Conservation (phyloP, 2,329 filamentous ascomycete species). For the Ceratocystis albifundus region DNA sequence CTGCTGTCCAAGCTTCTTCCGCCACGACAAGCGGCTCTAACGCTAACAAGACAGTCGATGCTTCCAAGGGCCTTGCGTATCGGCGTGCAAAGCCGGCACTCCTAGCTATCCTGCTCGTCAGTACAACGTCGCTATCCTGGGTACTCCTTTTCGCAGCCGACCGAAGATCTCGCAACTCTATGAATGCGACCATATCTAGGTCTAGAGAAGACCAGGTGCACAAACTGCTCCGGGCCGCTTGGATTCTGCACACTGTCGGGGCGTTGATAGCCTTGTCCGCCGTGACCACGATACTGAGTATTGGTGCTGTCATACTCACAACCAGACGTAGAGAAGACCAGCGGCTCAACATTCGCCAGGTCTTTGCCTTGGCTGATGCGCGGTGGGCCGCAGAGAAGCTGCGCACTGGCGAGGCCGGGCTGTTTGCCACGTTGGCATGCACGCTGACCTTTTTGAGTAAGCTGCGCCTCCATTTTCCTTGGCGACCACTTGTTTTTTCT, state of each 20-base stretch:
- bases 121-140: constrained; percentile 21
- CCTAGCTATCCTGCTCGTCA: constrained; percentile 11
- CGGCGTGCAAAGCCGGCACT: constrained; percentile 21
- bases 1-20: neutral
- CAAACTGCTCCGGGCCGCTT: constrained; percentile 19
- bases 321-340: constrained; percentile 12
- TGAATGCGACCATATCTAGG: constrained; percentile 14
- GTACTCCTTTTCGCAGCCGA: constrained; percentile 18
- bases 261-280: constrained; percentile 19
- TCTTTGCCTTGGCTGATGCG: constrained; percentile 20
- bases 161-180: constrained; percentile 7
- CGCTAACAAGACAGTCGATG: neutral
- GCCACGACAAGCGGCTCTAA: neutral
- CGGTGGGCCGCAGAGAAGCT: constrained; percentile 17
- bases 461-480: neutral
- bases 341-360: constrained; percentile 18
- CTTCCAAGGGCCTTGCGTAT: constrained; percentile 13
- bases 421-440: constrained; percentile 19
- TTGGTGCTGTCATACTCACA: constrained; percentile 16
- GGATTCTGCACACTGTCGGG: constrained; percentile 22
- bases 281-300: constrained; percentile 12
- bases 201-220: neutral
- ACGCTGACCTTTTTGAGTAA: constrained; percentile 12
- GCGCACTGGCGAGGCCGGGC: constrained; percentile 7
- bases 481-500: too few relatives aligned